Evolutionary conservation across 2,329 filamentous ascomycete species (phyloP), one percentile per base, ranked within the genome.

Genomic region (Nigrograna mackinnonii): DNA sequence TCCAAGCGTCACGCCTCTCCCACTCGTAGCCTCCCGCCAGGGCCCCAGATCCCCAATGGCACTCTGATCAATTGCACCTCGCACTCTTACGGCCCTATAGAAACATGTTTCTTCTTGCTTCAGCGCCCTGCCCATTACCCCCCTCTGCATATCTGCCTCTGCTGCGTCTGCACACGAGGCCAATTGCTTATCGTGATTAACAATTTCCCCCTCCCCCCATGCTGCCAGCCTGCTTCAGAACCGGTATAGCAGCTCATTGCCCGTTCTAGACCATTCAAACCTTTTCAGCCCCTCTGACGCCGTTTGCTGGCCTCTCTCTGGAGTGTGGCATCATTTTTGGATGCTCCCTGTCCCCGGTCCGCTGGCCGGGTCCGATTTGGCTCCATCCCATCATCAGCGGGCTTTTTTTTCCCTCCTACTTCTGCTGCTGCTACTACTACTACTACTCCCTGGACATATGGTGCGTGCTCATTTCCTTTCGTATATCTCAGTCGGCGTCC

Each of bases 381-480:
- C n/a, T 47, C 43, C 46, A 57, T 42, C 41, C 47, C 43, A 44
- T 47, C 53, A 49, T 56, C 53, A 45, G 54, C 50, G 50, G 50
- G 21, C 57, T 58, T 50, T 47, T 49, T 50, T 55, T 59, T 50
- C 50, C 49, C 14, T 39, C 47, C 43, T 24, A 42, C 50, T 40
- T 49, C 53, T 49, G 37, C 47, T 57, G 34, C 34, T 12, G 34
- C 16, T 22, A 7, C 19, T 28, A 28, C n/a, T n/a, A n/a, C n/a
- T 28, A 9, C 24, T 9, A 9, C 24, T 9, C 11, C 50, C 16
- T 9, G 53, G 50, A 59, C 59, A 53, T 57, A 30, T 65, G 62
- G 62, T 65, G 50, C 60, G 65, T 68, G 64, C 63, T 57, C 49
- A 40, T 43, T 43, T 51, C 33, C 43, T 48, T 53, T 44, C 33